Base-by-base conservation (phyloP, 345 rosid species). In the Aegle marmelos region DNA sequence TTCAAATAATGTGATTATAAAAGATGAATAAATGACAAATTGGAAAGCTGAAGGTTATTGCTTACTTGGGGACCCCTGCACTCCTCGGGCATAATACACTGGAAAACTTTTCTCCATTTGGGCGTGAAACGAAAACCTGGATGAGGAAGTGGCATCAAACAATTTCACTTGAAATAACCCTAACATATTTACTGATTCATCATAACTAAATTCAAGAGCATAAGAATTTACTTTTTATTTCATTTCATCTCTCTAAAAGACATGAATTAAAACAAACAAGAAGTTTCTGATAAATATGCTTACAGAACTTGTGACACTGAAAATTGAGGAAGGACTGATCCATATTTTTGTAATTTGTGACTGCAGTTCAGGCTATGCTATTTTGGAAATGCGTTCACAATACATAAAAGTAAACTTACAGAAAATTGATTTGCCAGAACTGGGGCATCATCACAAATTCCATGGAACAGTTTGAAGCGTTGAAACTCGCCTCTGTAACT, bases 81-180 rank as follows among this genome's bases (percentile, higher is more conserved):
- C 80, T 87, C 74, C 78, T 82, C 13, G 94, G 88, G 78, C 97
- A 91, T 57, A 96, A 80, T 37, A 96, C 99, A 34, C 90, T 90
- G 36, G 98, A 92, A 82, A 86, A 86, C 72, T 89, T 92, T 70
- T 91, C 74, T 53, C 91, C 90, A 34, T 83, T 83, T n/a, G 97
- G 86, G 34, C 99, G 95, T 41, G 97, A 88, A 85, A 94, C 88
- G 67, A 94, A 92, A 68, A 83, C 94, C 99, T 96, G 60, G 8
- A 27, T 85, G 75, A 83, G 9, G 53, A 53, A 75, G 53, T n/a
- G 25, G 14, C 41, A 65, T 7, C 7, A 8, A 21, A 9, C 14
- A 28, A 45, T 45, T 45, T 45, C 13, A 45, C 50, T 13, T 45
- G 50, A 45, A 11, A 2, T 45, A 5, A 45, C 50, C 50, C 50